These are phyloP conservation scores for Russula emetica DNA, from an alignment of 768 basidiomycete species.

Conservation along the genomic window DNA sequence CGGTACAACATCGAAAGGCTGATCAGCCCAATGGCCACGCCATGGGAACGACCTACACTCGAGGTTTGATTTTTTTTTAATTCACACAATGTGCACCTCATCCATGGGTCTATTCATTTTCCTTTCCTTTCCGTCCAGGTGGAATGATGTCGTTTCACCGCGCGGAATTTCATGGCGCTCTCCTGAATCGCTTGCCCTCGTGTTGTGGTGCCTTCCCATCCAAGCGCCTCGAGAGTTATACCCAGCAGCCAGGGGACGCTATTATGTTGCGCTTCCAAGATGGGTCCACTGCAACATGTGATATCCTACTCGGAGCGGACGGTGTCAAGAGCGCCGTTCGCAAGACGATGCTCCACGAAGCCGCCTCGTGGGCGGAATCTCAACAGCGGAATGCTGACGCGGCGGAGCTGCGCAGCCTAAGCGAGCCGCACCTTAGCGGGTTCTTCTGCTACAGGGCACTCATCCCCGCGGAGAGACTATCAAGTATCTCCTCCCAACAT, in stretches of 20 bases:
- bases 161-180: constrained; percentile 58
- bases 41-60: constrained; percentile 51
- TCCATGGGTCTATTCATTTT: neutral
- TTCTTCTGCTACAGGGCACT: constrained; percentile 54
- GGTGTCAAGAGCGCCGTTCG: constrained; percentile 56
- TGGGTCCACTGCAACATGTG: constrained; percentile 54
- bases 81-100: neutral
- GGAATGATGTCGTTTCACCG: constrained; percentile 49
- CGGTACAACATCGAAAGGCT: constrained; percentile 57
- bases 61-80: constrained; percentile 41
- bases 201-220: constrained; percentile 46
- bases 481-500: constrained; percentile 45
- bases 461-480: constrained; percentile 50
- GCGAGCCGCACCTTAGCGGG: constrained; percentile 58
- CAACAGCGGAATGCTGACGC: constrained; percentile 40
- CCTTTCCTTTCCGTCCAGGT: constrained; percentile 22
- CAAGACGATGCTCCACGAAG: constrained; percentile 35
- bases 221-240: constrained; percentile 58
- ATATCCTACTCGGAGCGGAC: constrained; percentile 65
- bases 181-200: constrained; percentile 45
- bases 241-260: constrained; percentile 37
- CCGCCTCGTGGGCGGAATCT: constrained; percentile 35
- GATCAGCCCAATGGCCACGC: constrained; percentile 53
- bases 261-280: constrained; percentile 58
- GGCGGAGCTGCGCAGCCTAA: constrained; percentile 37